phyloP scores from a whole-genome alignment of 805 yeast species.

The Suhomyces prunicola region DNA sequence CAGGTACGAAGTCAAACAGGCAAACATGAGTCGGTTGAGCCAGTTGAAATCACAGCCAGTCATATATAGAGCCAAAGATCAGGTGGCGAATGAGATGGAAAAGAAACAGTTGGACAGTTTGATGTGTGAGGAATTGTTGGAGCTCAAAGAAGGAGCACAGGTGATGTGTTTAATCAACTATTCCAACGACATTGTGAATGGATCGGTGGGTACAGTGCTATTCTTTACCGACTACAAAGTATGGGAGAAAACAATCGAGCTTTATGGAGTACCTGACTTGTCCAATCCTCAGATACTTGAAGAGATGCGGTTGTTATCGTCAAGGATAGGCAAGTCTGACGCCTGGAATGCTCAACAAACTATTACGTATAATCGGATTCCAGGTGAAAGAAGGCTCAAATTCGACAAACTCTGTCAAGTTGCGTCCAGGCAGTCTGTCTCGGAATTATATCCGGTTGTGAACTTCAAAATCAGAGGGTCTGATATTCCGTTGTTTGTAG shows the following conservation, averaged over 20 bases:
- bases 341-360: constrained; percentile 18
- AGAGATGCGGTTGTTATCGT: constrained; percentile 21
- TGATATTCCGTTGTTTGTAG: constrained; percentile 30
- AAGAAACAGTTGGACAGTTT: constrained; percentile 49
- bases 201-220: constrained; percentile 77
- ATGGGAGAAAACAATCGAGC: constrained; percentile 22
- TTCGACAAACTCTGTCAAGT: constrained; percentile 18
- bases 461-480: constrained; percentile 39
- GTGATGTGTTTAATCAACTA: constrained; percentile 87
- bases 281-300: constrained; percentile 17
- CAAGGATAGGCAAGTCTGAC: constrained; percentile 20
- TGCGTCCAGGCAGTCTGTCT: constrained; percentile 20
- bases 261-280: constrained; percentile 18
- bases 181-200: constrained; percentile 80
- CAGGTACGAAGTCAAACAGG: constrained; percentile 74
- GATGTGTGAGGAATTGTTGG: constrained; percentile 66
- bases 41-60: constrained; percentile 46
- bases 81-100: constrained; percentile 17
- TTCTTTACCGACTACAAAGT: constrained; percentile 42
- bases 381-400: constrained; percentile 22
- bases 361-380: constrained; percentile 16
- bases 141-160: constrained; percentile 81
- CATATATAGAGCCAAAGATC: constrained; percentile 43
- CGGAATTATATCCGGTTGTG: constrained; percentile 42
- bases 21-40: constrained; percentile 49